Percentiles rank a stretch among this genome's conserved stretches.
phyloP scores from a whole-genome alignment of 2,329 filamentous ascomycete species.

The Zasmidium citrigriseum region DNA sequence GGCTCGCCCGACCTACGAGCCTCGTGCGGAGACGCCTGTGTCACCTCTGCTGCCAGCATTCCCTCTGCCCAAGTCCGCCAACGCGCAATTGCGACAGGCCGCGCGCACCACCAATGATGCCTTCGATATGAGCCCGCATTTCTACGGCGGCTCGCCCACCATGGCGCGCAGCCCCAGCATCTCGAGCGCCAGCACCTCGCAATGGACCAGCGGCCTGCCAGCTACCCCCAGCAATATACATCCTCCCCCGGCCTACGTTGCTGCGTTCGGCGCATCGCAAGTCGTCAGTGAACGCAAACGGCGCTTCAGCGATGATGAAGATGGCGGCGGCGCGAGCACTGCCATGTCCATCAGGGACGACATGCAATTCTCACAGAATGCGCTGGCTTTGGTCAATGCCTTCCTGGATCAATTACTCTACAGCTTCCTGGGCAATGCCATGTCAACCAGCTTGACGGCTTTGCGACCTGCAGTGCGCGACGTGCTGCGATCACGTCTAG shows the following conservation, averaged over 20 bases:
- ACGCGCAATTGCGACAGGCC: constrained; percentile 2
- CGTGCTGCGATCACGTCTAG: constrained; percentile 85
- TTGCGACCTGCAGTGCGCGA: constrained; percentile 82
- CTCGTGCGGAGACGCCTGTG: constrained; percentile 4
- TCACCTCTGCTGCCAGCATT: constrained; percentile 7
- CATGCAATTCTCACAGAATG: constrained; percentile 70
- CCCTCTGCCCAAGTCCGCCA: not conserved
- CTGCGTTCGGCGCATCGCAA: constrained; percentile 82
- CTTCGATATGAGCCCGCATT: constrained; percentile 10
- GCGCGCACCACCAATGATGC: constrained; percentile 9
- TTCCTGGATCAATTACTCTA: constrained; percentile 94
- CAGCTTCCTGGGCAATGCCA: constrained; percentile 79
- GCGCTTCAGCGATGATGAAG: constrained; percentile 57
- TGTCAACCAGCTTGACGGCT: constrained; percentile 72
- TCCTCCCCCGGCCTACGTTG: constrained; percentile 84
- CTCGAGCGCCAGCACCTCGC: constrained; percentile 19
- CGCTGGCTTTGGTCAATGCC: constrained; percentile 78
- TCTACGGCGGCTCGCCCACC: constrained; percentile 13
- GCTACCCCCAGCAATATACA: constrained; percentile 49
- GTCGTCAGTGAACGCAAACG: constrained; percentile 81
- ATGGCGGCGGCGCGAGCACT: constrained; percentile 58
- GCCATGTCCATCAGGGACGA: constrained; percentile 64
- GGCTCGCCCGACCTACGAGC: not conserved
- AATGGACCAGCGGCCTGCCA: constrained; percentile 13
- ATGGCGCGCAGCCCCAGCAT: constrained; percentile 21